Percentiles rank a stretch among this genome's conserved stretches.
Evolutionary conservation across 2,329 filamentous ascomycete genomes (phyloP).

Genomic region (Microdochium paspali): DNA sequence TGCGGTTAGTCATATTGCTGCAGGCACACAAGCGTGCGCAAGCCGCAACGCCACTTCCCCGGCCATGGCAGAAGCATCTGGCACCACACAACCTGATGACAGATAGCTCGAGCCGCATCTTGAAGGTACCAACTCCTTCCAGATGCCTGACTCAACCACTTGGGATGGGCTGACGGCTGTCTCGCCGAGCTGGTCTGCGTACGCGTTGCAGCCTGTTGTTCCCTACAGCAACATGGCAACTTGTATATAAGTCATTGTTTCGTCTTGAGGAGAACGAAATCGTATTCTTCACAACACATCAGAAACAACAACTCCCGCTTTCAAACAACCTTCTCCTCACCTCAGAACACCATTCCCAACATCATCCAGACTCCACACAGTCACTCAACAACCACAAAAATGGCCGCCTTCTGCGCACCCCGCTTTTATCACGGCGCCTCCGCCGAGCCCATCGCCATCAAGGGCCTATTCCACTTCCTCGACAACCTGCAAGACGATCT

Average conservation of each 20-base stretch:
- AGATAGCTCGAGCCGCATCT: neutral
- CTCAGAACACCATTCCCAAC: neutral
- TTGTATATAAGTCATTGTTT: neutral
- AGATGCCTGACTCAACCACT: neutral
- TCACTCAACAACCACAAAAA: neutral
- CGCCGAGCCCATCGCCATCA: neutral
- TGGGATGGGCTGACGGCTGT: no score
- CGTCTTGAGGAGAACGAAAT: neutral
- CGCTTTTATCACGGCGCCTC: neutral
- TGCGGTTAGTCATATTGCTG: neutral
- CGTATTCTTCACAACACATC: neutral
- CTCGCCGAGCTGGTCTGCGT: neutral
- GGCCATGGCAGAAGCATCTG: neutral
- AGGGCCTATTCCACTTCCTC: neutral
- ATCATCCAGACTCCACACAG: neutral
- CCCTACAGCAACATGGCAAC: neutral
- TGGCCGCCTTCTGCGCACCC: neutral
- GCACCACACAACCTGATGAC: neutral
- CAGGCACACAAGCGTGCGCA: neutral
- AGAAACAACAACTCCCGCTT: neutral
- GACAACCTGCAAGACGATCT: neutral
- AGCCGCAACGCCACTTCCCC: neutral
- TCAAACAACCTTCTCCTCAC: neutral
- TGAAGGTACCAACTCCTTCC: neutral
- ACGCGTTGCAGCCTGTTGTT: neutral